These are phyloP conservation scores for Salvia miltiorrhiza DNA, from an alignment of 257 asterid species.

Conservation along the genomic window DNA sequence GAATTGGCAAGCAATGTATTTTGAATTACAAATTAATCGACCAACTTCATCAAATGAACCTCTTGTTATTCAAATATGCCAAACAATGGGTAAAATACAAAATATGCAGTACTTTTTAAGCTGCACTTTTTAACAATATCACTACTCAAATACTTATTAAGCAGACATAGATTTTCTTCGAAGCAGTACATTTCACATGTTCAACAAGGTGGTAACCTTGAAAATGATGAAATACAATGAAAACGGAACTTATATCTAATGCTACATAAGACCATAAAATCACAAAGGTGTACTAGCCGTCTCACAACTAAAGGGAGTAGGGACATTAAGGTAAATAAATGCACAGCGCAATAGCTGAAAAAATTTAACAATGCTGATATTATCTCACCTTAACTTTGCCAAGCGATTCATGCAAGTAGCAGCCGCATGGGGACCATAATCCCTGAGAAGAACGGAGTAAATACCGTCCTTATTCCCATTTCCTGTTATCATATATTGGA, in stretches of 20 bases:
- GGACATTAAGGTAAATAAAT: not conserved
- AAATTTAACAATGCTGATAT: conserved; percentile 1
- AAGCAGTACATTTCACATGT: not conserved
- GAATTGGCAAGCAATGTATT: not conserved
- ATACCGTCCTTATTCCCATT: conserved; percentile 96
- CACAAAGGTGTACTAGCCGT: not conserved
- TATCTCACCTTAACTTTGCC: conserved; percentile 81
- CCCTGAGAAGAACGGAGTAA: conserved; percentile 91
- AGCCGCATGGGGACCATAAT: conserved; percentile 84
- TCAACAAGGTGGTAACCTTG: not conserved
- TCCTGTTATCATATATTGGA: conserved; percentile 50
- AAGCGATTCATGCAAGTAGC: conserved; percentile 95
- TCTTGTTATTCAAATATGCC: not conserved
- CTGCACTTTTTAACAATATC: not conserved
- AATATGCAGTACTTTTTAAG: too few relatives aligned
- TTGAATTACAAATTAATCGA: too few relatives aligned
- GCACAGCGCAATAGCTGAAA: conserved; percentile 11
- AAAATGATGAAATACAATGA: not conserved
- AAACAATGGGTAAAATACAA: too few relatives aligned
- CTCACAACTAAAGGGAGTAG: not conserved
- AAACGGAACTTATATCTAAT: not conserved
- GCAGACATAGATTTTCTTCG: not conserved
- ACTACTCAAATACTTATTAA: not conserved
- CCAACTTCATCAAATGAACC: not conserved
- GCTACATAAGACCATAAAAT: not conserved